Evolutionary conservation across 1,284 basidiomycete species (phyloP).

Genomic region (Ustilago trichophora): DNA sequence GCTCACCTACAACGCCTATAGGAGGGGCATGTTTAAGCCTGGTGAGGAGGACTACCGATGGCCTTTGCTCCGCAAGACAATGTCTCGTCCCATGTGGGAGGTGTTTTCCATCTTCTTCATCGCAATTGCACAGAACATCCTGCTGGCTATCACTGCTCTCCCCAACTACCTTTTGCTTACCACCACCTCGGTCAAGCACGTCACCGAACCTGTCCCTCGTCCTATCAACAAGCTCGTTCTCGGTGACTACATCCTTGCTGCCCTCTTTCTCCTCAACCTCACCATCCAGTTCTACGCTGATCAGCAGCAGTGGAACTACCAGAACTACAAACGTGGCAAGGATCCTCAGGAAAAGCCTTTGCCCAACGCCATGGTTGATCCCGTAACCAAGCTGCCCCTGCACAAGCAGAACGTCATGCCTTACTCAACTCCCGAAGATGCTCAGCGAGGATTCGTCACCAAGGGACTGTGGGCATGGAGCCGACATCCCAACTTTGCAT

Average conservation of each 20-base stretch:
- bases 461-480: constrained; percentile 84
- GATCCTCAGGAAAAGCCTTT: constrained; percentile 40
- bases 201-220: constrained; percentile 68
- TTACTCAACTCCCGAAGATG: constrained; percentile 69
- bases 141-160: constrained; percentile 73
- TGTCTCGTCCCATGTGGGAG: constrained; percentile 79
- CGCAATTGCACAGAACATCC: constrained; percentile 78
- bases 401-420: constrained; percentile 22
- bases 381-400: constrained; percentile 29
- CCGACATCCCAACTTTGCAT: constrained; percentile 89
- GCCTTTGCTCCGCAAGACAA: constrained; percentile 76
- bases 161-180: constrained; percentile 72
- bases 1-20: constrained; percentile 82
- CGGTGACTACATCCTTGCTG: constrained; percentile 76
- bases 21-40: constrained; percentile 80
- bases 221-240: constrained; percentile 69
- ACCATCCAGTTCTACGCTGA: constrained; percentile 82
- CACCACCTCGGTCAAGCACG: constrained; percentile 52
- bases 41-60: constrained; percentile 91
- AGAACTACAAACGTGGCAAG: constrained; percentile 76
- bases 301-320: constrained; percentile 86
- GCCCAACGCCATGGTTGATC: constrained; percentile 19
- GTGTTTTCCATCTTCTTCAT: constrained; percentile 84
- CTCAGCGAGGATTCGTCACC: constrained; percentile 82
- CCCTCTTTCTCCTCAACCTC: constrained; percentile 73